Evolutionary conservation across 352 stramenopile genomes (phyloP).

Genomic region (Globisporangium orthogonon): DNA sequence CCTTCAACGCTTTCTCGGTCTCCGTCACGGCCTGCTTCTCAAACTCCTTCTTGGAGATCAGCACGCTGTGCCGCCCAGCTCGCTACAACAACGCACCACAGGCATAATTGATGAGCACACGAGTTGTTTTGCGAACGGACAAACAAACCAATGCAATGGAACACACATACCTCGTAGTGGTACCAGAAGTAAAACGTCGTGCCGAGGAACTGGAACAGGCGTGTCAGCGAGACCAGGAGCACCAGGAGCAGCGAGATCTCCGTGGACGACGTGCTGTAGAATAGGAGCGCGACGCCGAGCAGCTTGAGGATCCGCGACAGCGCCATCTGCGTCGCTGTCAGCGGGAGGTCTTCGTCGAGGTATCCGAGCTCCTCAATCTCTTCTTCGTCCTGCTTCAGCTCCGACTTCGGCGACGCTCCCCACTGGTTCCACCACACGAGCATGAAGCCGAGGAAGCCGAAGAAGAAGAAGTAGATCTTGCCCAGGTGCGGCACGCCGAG

Average conservation of each 20-base stretch:
- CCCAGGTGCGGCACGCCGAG: constrained; percentile 74
- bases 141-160: neutral
- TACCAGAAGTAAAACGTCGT: constrained; percentile 80
- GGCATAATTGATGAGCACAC: neutral
- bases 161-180: constrained; percentile 47
- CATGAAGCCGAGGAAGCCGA: constrained; percentile 57
- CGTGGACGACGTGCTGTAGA: constrained; percentile 80
- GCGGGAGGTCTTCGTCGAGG: constrained; percentile 52
- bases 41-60: constrained; percentile 77
- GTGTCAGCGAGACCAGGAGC: constrained; percentile 58
- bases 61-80: constrained; percentile 43
- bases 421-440: constrained; percentile 87
- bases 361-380: constrained; percentile 66
- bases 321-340: constrained; percentile 61
- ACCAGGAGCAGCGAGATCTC: constrained; percentile 67
- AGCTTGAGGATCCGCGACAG: constrained; percentile 54
- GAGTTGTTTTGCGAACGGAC: neutral
- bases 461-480: constrained; percentile 84
- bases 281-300: constrained; percentile 56
- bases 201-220: constrained; percentile 66
- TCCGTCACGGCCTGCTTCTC: constrained; percentile 56
- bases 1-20: constrained; percentile 67
- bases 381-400: constrained; percentile 43
- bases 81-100: constrained; percentile 1
- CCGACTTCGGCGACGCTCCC: constrained; percentile 45